Base-by-base conservation (phyloP, 768 basidiomycete genomes). In the Russula emetica region DNA sequence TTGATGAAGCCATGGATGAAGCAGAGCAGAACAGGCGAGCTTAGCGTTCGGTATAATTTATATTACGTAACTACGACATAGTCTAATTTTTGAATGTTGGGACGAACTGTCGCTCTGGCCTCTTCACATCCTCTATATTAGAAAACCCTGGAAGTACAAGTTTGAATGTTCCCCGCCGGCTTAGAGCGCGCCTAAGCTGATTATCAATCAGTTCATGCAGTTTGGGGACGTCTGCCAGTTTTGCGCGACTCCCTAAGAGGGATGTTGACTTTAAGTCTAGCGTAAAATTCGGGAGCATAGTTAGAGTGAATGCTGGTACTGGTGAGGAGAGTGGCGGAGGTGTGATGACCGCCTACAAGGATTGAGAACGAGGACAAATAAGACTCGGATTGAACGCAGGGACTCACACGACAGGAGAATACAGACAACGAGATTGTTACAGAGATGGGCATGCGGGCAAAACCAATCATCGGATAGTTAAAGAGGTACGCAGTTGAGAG, bases 161-260 rank as follows among this genome's bases (percentile, higher is more conserved):
- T 66, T 82, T 85, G 85, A 87, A 90, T 13, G 82, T 83, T 28
- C 83, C 85, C 62, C 80, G 69, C 44, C 72, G 71, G 34, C 70
- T 51, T 50, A 80, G 60, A 16, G 69, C 64, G 38, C 70, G 69
- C 32, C 74, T 73, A 22, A 76, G 72, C 70, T 96, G 90, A 67
- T 88, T 83, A 67, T 91, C 83, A 56, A 99, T 92, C 56, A 99
- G 80, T 73, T 99, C 95, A 69, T 98, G 95, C 18, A 98, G 79
- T 74, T 99, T 99, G 28, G 97, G 96, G 1, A 99, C 91, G 71
- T 99, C 94, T 64, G 93, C 94, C 1, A 99, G 81, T 76, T 98
- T 97, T n/a, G 97, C 95, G 51, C 96, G 86, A 68, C 92, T 94
- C 22, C 97, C 97, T 79, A 98, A 87, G 5, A 98, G 82, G 30